Percentiles rank a stretch among this genome's conserved stretches.
phyloP scores from a whole-genome alignment of 805 yeast genomes.

The Blastobotrys chiropterorum region DNA sequence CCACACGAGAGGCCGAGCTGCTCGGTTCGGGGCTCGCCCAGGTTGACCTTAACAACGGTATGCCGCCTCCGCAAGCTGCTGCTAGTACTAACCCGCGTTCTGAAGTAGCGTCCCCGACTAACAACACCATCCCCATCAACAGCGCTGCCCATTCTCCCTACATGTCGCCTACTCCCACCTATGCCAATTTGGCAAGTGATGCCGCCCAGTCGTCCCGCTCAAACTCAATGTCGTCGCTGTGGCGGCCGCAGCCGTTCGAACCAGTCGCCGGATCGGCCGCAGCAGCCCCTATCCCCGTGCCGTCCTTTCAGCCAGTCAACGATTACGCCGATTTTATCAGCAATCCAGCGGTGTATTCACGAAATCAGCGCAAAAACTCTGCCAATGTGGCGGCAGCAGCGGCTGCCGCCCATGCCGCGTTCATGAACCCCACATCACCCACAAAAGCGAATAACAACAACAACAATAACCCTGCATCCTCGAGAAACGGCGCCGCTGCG shows the following conservation, averaged over 20 bases:
- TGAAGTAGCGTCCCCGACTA: background rate
- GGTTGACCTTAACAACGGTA: background rate
- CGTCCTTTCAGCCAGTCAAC: background rate
- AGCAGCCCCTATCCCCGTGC: background rate
- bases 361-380: background rate
- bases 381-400: background rate
- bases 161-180: conserved; percentile 6
- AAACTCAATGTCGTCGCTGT: conserved; percentile 6
- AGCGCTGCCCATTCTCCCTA: conserved; percentile 2
- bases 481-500: background rate
- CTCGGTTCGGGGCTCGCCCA: background rate
- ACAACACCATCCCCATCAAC: background rate
- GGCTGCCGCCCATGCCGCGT: background rate
- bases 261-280: background rate
- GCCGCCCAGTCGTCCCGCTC: conserved; percentile 5
- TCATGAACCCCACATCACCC: background rate
- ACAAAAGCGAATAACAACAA: background rate
- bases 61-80: too few species aligned
- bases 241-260: conserved; percentile 1
- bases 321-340: background rate
- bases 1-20: conserved; percentile 30
- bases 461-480: background rate
- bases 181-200: background rate
- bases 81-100: background rate
- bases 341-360: background rate